These are phyloP conservation scores for Stemphylium vesicarium DNA, from an alignment of 2,329 filamentous ascomycete species.

Conservation along the genomic window DNA sequence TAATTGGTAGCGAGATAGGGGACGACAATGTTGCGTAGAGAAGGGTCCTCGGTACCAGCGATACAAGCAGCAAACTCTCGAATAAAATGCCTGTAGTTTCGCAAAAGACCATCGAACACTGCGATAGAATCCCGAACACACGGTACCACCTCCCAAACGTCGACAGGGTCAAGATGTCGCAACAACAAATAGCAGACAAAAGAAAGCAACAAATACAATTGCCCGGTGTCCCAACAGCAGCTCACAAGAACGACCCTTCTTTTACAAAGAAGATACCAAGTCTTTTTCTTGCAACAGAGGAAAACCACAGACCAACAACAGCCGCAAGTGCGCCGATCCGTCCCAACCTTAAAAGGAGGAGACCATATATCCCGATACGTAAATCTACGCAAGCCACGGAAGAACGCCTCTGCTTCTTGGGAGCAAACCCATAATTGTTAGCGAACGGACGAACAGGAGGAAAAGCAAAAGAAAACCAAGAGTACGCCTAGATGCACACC, in stretches of 20 bases:
- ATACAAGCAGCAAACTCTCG: not conserved
- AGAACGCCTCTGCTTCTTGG: too few species aligned
- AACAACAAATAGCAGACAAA: not conserved
- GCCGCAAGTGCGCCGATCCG: not conserved
- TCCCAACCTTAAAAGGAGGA: not conserved
- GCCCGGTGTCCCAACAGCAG: not conserved
- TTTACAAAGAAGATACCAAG: not conserved
- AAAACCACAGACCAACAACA: not conserved
- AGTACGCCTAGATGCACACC: too few species aligned
- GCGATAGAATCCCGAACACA: too few species aligned
- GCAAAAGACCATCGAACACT: not conserved
- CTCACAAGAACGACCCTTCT: not conserved
- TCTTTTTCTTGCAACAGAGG: not conserved
- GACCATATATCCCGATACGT: not conserved
- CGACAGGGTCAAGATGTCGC: not conserved
- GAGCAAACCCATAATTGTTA: too few species aligned
- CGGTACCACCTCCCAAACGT: not conserved
- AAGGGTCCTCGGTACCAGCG: not conserved
- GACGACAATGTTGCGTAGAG: too few species aligned
- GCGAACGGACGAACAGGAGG: too few species aligned
- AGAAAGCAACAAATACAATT: not conserved
- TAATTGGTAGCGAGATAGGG: too few species aligned
- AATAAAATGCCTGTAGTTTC: not conserved
- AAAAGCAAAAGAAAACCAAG: too few species aligned
- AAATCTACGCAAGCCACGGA: not conserved